Conservation (phyloP, 2,329 filamentous ascomycete species). For the Phoma sp. region DNA sequence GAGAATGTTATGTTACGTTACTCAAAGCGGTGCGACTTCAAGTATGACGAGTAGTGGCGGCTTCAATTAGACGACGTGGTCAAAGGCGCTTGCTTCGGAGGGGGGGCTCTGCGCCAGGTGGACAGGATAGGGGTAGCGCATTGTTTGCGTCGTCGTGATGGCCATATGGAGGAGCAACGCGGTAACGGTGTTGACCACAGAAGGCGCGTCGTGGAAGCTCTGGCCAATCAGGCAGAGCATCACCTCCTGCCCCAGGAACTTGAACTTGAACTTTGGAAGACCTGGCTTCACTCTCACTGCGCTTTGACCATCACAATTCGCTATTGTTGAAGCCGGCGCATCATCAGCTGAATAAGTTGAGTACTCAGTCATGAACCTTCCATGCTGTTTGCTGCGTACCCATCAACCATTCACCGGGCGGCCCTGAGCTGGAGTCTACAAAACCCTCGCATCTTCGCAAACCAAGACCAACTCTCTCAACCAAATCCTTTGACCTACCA, state of each 20-base stretch:
- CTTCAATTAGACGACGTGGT: not conserved
- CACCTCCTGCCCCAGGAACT: not conserved
- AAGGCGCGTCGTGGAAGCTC: conserved; percentile 1
- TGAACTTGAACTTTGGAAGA: no score
- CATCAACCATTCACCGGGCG: not conserved
- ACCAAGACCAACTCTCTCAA: not conserved
- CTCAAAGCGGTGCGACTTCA: not conserved
- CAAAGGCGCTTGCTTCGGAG: not conserved
- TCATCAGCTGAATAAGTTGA: no score
- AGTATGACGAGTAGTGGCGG: not conserved
- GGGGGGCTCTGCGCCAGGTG: conserved; percentile 2
- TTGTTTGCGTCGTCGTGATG: conserved; percentile 24
- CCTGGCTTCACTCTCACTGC: not conserved
- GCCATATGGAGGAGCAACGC: conserved; percentile 2
- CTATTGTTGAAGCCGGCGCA: not conserved
- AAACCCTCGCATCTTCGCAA: not conserved
- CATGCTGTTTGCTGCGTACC: not conserved
- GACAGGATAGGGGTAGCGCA: conserved; percentile 16
- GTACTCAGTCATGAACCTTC: not conserved
- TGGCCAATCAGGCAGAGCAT: conserved; percentile 7
- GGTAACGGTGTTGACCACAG: not conserved
- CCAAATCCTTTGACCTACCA: not conserved
- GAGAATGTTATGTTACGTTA: not conserved
- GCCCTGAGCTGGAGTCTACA: not conserved
- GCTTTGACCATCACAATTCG: not conserved